Evolutionary conservation across 495 filamentous ascomycete species (phyloP).

Genomic region (Podospora australis): DNA sequence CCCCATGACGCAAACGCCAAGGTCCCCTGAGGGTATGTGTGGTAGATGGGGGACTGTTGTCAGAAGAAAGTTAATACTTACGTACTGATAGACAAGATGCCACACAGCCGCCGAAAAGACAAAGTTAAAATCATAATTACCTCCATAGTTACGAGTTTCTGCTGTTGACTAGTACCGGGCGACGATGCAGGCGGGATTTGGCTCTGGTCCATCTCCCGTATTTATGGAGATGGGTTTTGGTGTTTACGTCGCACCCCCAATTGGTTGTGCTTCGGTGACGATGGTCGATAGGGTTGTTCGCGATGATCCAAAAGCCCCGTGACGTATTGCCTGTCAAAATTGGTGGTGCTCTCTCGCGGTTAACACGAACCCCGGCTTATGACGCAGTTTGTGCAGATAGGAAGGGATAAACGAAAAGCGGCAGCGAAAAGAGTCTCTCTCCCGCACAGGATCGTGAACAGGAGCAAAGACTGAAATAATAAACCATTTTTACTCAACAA

Average conservation of each 20-base stretch:
- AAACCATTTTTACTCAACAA: too few species aligned
- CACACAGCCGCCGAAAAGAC: too few species aligned
- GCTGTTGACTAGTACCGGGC: neutral
- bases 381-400: constrained; percentile 4
- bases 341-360: neutral
- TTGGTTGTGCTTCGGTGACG: neutral
- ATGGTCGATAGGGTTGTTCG: neutral
- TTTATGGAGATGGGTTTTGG: neutral
- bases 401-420: too few species aligned
- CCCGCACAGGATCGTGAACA: too few species aligned
- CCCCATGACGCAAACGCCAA: neutral
- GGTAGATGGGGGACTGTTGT: neutral
- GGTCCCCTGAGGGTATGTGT: neutral
- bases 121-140: too few species aligned
- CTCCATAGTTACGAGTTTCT: neutral
- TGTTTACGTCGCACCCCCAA: neutral
- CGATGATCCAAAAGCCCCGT: neutral
- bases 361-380: neutral
- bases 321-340: neutral
- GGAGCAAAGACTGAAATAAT: too few species aligned
- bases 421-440: too few species aligned
- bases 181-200: neutral
- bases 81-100: too few species aligned
- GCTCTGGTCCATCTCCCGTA: neutral
- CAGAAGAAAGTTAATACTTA: neutral